Percentiles rank a stretch among this genome's conserved stretches.
Conservation (phyloP, 2,329 filamentous ascomycete species). For the Fusarium circinatum region DNA sequence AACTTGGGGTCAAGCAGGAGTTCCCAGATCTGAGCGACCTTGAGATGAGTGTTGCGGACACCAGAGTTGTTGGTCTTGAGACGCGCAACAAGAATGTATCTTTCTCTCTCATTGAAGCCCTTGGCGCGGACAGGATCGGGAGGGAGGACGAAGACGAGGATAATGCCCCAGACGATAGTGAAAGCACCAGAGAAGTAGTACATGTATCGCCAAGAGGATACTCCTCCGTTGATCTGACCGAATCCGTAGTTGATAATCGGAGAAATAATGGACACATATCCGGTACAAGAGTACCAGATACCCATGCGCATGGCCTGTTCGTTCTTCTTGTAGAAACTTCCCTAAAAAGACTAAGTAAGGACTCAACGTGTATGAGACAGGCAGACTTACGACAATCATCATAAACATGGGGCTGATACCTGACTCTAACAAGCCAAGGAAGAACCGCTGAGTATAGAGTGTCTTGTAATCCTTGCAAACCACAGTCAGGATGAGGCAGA, state of each 20-base stretch:
- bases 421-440: constrained; percentile 65
- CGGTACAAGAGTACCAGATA: constrained; percentile 56
- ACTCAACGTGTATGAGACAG: rapidly evolving
- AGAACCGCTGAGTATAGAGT: constrained; percentile 61
- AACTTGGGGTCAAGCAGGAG: constrained; percentile 48
- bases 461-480: constrained; percentile 51
- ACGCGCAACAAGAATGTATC: constrained; percentile 43
- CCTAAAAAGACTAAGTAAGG: background rate
- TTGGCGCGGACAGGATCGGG: constrained; percentile 53
- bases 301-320: constrained; percentile 54
- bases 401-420: constrained; percentile 68
- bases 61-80: constrained; percentile 50
- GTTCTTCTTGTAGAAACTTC: constrained; percentile 54
- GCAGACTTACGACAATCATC: constrained; percentile 54
- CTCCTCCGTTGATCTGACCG: constrained; percentile 53
- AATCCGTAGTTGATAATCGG: constrained; percentile 61
- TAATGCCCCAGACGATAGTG: constrained; percentile 53
- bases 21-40: constrained; percentile 55
- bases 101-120: constrained; percentile 41
- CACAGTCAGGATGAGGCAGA: constrained; percentile 51
- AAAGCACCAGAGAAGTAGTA: constrained; percentile 47
- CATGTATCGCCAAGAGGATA: constrained; percentile 47
- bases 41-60: constrained; percentile 56
- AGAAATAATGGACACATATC: constrained; percentile 57
- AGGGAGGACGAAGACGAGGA: constrained; percentile 53